Evolutionary conservation across 108 stramenopile species (phyloP).

Genomic region (Skeletonema costatum): DNA sequence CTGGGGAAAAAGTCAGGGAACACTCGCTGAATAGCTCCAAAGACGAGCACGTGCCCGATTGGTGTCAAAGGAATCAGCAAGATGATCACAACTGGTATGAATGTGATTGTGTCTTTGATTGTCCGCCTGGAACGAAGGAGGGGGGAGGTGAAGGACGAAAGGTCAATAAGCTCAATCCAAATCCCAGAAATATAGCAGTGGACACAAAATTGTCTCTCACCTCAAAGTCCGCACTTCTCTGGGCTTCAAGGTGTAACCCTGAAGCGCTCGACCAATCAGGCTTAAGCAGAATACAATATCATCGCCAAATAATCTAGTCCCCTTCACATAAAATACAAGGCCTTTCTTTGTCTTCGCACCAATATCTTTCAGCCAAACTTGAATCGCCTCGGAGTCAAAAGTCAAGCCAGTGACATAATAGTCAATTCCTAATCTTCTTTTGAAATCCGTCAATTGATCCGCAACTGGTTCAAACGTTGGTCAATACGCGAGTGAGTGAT

Average conservation of each 20-base stretch:
- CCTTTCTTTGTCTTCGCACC: constrained; percentile 71
- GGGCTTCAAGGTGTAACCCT: constrained; percentile 94
- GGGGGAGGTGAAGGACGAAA: neutral
- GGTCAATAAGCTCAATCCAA: constrained; percentile 7
- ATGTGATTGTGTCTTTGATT: constrained; percentile 93
- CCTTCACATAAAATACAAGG: constrained; percentile 85
- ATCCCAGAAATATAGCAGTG: neutral
- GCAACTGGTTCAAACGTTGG: constrained; percentile 23
- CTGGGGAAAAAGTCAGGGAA: constrained; percentile 98
- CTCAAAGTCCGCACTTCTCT: constrained; percentile 94
- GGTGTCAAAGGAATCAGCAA: constrained; percentile 95
- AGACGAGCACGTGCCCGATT: constrained; percentile 96
- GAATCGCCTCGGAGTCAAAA: constrained; percentile 76
- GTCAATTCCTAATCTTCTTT: constrained; percentile 91
- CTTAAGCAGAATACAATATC: constrained; percentile 83
- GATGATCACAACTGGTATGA: constrained; percentile 96
- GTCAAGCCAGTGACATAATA: constrained; percentile 82
- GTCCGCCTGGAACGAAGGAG: constrained; percentile 67
- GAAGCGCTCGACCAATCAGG: constrained; percentile 83
- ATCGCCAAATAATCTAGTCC: constrained; percentile 72
- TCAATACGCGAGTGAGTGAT: neutral
- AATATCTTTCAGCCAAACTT: constrained; percentile 64
- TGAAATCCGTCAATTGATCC: constrained; percentile 89
- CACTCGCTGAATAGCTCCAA: constrained; percentile 96
- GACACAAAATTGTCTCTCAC: constrained; percentile 41